These are phyloP conservation scores for Lipomyces kockii DNA, from an alignment of 805 yeast species.

Conservation along the genomic window DNA sequence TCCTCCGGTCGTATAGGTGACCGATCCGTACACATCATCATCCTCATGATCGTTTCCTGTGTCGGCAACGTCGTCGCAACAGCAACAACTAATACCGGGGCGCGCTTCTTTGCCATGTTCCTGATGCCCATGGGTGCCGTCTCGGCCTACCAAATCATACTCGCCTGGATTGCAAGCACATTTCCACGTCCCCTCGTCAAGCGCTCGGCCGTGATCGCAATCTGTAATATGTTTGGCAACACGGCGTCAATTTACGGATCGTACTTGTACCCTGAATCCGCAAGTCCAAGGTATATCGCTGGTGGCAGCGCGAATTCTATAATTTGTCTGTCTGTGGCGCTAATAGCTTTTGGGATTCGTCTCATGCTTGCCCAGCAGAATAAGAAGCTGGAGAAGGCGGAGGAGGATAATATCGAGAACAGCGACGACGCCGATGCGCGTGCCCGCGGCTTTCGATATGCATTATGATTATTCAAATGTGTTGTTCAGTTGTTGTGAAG, in stretches of 20 bases:
- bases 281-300: conserved; percentile 26
- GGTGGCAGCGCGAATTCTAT: conserved; percentile 29
- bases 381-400: conserved; percentile 23
- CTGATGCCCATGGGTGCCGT: conserved; percentile 27
- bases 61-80: conserved; percentile 22
- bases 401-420: conserved; percentile 12
- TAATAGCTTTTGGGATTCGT: conserved; percentile 17
- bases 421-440: conserved; percentile 5
- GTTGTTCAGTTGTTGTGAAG: neutral
- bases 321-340: conserved; percentile 12
- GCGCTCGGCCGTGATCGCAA: conserved; percentile 26
- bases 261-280: conserved; percentile 14
- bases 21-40: conserved; percentile 27
- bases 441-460: conserved; percentile 21
- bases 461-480: conserved; percentile 1
- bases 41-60: conserved; percentile 7
- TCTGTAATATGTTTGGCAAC: conserved; percentile 28
- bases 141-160: conserved; percentile 26
- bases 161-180: conserved; percentile 30
- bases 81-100: conserved; percentile 20
- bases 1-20: conserved; percentile 29
- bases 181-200: conserved; percentile 30
- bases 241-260: conserved; percentile 24
- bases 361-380: conserved; percentile 20
- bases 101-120: conserved; percentile 27